Evolutionary conservation across 495 filamentous ascomycete species (phyloP).

Genomic region (Tuber magnatum): DNA sequence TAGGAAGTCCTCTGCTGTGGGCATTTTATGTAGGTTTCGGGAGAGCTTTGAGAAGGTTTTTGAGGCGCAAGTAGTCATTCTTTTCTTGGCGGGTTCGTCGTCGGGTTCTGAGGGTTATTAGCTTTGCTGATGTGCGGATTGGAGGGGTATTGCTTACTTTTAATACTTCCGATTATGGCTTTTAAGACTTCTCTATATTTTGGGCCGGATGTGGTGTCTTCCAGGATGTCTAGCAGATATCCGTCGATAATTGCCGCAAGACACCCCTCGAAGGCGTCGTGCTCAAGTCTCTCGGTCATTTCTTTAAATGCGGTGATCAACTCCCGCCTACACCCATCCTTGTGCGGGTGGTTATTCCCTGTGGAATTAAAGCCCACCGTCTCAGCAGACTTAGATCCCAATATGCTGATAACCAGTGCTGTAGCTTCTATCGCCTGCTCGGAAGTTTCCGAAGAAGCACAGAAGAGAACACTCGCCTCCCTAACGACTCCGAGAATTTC

Average conservation of each 20-base stretch:
- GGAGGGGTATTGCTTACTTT: conserved; percentile 8
- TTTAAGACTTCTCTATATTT: conserved; percentile 29
- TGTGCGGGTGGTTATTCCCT: not conserved
- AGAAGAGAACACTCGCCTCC: conserved; percentile 29
- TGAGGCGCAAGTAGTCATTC: conserved; percentile 8
- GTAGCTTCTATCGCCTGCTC: conserved; percentile 29
- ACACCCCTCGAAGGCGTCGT: conserved; percentile 12
- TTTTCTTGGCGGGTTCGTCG: conserved; percentile 5
- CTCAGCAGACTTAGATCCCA: conserved; percentile 11
- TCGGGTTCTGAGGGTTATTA: conserved; percentile 24
- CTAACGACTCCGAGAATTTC: not conserved
- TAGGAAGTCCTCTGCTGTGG: conserved; percentile 28
- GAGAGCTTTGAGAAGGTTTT: conserved; percentile 23
- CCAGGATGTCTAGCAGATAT: conserved; percentile 12
- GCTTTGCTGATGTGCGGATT: not conserved
- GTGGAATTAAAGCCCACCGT: not conserved
- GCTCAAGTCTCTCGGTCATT: conserved; percentile 13
- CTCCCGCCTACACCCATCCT: conserved; percentile 5
- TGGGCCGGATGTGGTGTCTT: not conserved
- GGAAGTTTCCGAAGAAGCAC: conserved; percentile 17
- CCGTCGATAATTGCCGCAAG: conserved; percentile 16
- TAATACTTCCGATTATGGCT: conserved; percentile 22
- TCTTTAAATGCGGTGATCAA: conserved; percentile 12
- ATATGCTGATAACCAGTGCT: conserved; percentile 23
- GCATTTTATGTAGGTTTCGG: conserved; percentile 18